Evolutionary conservation across 345 rosid genomes (phyloP), one percentile per base, ranked within the genome.

Genomic region (Streptanthus diversifolius): DNA sequence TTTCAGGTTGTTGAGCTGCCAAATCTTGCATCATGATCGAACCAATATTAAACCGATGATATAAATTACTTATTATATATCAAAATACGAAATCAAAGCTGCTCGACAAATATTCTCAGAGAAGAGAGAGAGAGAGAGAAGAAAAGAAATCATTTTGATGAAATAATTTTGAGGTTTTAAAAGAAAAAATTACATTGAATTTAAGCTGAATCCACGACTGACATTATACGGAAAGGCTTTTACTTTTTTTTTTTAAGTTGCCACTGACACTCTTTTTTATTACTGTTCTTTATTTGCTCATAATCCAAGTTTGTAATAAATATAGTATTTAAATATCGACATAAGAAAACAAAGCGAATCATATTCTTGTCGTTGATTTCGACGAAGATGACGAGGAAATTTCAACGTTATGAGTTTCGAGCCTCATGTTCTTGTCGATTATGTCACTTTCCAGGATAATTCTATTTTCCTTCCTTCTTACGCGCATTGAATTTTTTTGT

Each of bases 21-120:
- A 67, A 55, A 27, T 76, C 79, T 76, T 44, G 58, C 75, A 33
- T 55, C 75, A 18, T 76, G 6, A 7, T 56, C 71, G n/a, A 57
- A 70, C 75, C 68, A 37, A 67, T 35, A 21, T 33, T 55, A 63
- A 70, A 70, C 71, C 70, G 49, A 47, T 35, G 0, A 51, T 33
- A 18, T 36, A 2, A 17, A 52, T 15, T 33, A 21, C 7, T 5
- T 6, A n/a, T n/a, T n/a, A 27, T 10, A 60, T 11, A 70, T 18
- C 3, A 25, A 1, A 17, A 12, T 75, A 59, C 7, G 45, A 76
- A 55, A 70, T 69, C 70, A 61, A 51, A 75, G 21, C 15, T 37
- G 29, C 2, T 70, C 64, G 80, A 76, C 70, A 76, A 56, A 69
- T 63, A 76, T 74, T 66, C 72, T 36, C 51, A n/a, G 41, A 30